phyloP scores from a whole-genome alignment of 2,329 filamentous ascomycete species.

The Talaromyces sp. region DNA sequence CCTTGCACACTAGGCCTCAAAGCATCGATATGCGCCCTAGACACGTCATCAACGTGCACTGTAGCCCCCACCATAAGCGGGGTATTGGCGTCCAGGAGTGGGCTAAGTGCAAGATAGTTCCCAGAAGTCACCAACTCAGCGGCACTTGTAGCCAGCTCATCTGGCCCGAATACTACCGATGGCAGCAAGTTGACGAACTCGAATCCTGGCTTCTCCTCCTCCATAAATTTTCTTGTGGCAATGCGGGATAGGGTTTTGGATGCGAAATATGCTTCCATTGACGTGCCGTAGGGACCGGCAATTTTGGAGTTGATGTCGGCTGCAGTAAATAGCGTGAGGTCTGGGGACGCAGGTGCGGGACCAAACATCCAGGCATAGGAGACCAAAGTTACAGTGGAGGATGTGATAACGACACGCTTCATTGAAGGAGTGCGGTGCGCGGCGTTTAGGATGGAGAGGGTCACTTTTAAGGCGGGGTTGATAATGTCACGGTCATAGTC shows the following conservation, averaged over 20 bases:
- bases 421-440: neutral
- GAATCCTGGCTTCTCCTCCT: neutral
- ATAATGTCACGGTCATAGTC: conserved; percentile 6
- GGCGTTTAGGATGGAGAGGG: neutral
- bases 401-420: conserved; percentile 1
- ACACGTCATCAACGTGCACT: conserved; percentile 9
- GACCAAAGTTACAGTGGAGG: conserved; percentile 23
- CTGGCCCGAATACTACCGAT: conserved; percentile 6
- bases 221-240: conserved; percentile 23
- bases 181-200: conserved; percentile 11
- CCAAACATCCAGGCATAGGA: conserved; percentile 19
- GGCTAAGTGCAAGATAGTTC: neutral
- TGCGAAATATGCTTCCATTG: conserved; percentile 31
- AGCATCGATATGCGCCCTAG: conserved; percentile 8
- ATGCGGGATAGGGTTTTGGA: conserved; percentile 27
- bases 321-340: neutral
- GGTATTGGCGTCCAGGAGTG: neutral
- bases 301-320: conserved; percentile 3
- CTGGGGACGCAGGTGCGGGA: neutral
- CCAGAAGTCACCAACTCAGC: neutral
- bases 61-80: conserved; percentile 3
- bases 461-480: neutral
- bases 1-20: neutral
- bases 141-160: neutral
- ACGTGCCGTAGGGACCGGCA: conserved; percentile 5